These are phyloP conservation scores for Casuarina equisetifolia DNA, from an alignment of 306 rosid species.

Conservation along the genomic window DNA sequence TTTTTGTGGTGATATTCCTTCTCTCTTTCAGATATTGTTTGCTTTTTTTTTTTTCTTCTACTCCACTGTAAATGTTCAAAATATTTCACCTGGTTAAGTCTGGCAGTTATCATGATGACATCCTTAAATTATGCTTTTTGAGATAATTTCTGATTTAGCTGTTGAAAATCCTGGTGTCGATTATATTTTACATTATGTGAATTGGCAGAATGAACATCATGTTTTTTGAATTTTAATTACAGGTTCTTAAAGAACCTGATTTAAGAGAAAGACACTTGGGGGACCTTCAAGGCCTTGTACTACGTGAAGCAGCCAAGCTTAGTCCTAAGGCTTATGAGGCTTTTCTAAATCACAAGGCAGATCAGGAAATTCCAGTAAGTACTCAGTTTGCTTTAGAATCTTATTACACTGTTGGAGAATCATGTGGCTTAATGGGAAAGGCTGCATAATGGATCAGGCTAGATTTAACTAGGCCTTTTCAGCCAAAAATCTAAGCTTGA, in stretches of 20 bases:
- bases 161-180: not conserved
- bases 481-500: constrained; percentile 3
- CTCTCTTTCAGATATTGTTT: not conserved
- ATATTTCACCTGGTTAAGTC: not conserved
- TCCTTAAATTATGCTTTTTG: not conserved
- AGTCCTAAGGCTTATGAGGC: constrained; percentile 59
- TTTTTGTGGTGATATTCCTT: not conserved
- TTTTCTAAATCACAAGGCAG: constrained; percentile 45
- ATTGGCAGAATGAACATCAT: not conserved
- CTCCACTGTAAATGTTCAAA: not conserved
- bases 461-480: not conserved
- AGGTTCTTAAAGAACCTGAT: constrained; percentile 71
- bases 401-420: not conserved
- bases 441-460: not conserved
- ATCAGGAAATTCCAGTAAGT: constrained; percentile 81
- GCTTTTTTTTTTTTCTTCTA: not conserved
- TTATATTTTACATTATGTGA: not conserved
- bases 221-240: constrained; percentile 19
- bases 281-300: constrained; percentile 74
- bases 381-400: constrained; percentile 8
- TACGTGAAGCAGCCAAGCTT: constrained; percentile 44
- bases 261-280: constrained; percentile 85
- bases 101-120: not conserved
- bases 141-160: not conserved
- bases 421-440: not conserved